Evolutionary conservation across 2,329 filamentous ascomycete species (phyloP).

Genomic region (Stromatinia cepivora): DNA sequence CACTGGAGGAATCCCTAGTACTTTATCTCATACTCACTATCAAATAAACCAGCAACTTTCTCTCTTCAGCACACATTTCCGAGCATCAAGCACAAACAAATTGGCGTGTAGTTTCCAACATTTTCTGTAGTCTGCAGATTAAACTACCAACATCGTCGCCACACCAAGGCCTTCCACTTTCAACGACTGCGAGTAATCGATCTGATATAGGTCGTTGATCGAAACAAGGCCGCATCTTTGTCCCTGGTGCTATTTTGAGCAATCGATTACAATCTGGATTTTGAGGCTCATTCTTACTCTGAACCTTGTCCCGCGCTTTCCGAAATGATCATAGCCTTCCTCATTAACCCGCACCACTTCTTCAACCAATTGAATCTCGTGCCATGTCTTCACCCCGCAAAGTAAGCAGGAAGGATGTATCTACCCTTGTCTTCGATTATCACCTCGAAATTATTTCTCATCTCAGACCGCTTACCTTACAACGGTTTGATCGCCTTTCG

Average conservation of each 20-base stretch:
- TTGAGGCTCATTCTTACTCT: background rate
- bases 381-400: background rate
- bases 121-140: background rate
- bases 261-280: background rate
- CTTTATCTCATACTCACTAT: background rate
- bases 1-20: background rate
- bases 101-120: background rate
- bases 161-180: background rate
- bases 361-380: slow-evolving; percentile 1
- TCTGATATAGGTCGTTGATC: slow-evolving; percentile 7
- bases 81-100: background rate
- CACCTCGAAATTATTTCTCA: background rate
- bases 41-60: too few species aligned
- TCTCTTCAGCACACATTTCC: background rate
- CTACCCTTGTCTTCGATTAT: background rate
- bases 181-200: background rate
- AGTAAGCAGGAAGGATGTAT: slow-evolving; percentile 7
- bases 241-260: slow-evolving; percentile 8
- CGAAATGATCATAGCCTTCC: background rate
- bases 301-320: background rate
- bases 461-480: background rate
- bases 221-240: background rate
- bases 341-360: background rate
- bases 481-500: background rate
- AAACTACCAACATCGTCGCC: slow-evolving; percentile 7